Conservation (phyloP, 2,329 filamentous ascomycete species). For the Trichoderma gracile region DNA sequence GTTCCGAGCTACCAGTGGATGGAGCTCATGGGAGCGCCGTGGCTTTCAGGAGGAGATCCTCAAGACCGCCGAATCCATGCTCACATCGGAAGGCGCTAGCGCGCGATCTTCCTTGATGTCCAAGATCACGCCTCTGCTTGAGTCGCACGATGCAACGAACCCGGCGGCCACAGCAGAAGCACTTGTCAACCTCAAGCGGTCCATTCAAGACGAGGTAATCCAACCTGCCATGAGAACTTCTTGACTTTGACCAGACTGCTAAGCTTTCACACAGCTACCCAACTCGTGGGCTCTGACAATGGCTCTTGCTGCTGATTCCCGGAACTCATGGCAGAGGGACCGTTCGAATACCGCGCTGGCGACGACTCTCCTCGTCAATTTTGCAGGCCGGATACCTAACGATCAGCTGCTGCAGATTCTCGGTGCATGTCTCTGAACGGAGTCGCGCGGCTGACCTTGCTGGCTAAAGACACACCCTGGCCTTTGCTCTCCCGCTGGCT, state of each 20-base stretch:
- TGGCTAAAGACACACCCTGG: background rate
- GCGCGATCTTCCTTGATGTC: slow-evolving; percentile 22
- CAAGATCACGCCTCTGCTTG: slow-evolving; percentile 28
- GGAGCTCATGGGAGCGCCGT: slow-evolving; percentile 33
- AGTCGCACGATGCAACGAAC: slow-evolving; percentile 27
- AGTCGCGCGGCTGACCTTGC: background rate
- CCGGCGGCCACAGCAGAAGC: slow-evolving; percentile 21
- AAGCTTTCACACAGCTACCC: slow-evolving; percentile 28
- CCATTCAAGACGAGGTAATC: slow-evolving; percentile 33
- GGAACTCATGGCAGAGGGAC: slow-evolving; percentile 29
- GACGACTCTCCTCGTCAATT: slow-evolving; percentile 32
- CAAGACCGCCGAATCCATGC: slow-evolving; percentile 31
- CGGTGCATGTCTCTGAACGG: slow-evolving; percentile 31
- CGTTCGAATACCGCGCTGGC: slow-evolving; percentile 34
- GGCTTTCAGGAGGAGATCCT: slow-evolving; percentile 36
- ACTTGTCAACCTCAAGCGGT: slow-evolving; percentile 29
- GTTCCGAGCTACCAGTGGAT: slow-evolving; percentile 28
- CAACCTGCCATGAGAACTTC: background rate
- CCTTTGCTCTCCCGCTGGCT: background rate
- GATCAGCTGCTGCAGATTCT: slow-evolving; percentile 33
- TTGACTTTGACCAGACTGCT: background rate
- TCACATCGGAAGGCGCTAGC: slow-evolving; percentile 27
- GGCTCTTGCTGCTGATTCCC: slow-evolving; percentile 29
- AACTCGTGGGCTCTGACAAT: slow-evolving; percentile 34
- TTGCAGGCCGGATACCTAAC: slow-evolving; percentile 33